These are phyloP conservation scores for Diplodia mutila DNA, from an alignment of 2,329 filamentous ascomycete species.

Conservation along the genomic window DNA sequence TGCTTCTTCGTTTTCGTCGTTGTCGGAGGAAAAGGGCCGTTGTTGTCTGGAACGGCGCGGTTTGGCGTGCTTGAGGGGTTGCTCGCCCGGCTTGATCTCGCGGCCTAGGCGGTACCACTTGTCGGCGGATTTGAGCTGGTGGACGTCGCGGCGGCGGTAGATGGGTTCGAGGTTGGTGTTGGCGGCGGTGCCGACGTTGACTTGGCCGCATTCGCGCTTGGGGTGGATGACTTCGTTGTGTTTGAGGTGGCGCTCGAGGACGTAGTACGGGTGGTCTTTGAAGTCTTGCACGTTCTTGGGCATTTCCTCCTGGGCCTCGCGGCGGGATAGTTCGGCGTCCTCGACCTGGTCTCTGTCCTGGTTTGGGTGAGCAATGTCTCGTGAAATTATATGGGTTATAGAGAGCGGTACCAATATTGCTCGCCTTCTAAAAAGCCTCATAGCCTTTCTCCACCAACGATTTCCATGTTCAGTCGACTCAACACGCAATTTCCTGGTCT, in stretches of 20 bases:
- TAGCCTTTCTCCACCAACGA: constrained; percentile 59
- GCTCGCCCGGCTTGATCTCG: constrained; percentile 73
- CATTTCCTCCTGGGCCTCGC: constrained; percentile 75
- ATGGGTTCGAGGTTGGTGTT: constrained; percentile 71
- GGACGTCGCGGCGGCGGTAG: constrained; percentile 81
- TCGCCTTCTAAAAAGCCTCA: constrained; percentile 48
- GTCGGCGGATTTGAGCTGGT: constrained; percentile 75
- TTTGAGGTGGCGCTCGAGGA: constrained; percentile 81
- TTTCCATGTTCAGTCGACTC: constrained; percentile 65
- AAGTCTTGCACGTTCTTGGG: constrained; percentile 85
- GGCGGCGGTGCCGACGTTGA: constrained; percentile 66
- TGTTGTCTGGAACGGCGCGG: constrained; percentile 35
- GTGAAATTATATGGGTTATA: background rate
- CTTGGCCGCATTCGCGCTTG: constrained; percentile 73
- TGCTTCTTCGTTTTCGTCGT: constrained; percentile 42
- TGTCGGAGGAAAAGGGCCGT: constrained; percentile 25
- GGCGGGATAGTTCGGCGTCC: constrained; percentile 71
- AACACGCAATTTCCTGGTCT: constrained; percentile 80
- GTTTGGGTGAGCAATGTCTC: background rate
- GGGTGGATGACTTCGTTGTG: constrained; percentile 82
- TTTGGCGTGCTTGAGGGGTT: constrained; percentile 73
- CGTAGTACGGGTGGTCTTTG: constrained; percentile 75
- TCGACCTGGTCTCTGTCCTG: constrained; percentile 81
- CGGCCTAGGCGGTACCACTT: constrained; percentile 90
- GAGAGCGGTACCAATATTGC: constrained; percentile 27